Evolutionary conservation across 257 asterid species (phyloP).

Genomic region (Solanum chiquidenum): DNA sequence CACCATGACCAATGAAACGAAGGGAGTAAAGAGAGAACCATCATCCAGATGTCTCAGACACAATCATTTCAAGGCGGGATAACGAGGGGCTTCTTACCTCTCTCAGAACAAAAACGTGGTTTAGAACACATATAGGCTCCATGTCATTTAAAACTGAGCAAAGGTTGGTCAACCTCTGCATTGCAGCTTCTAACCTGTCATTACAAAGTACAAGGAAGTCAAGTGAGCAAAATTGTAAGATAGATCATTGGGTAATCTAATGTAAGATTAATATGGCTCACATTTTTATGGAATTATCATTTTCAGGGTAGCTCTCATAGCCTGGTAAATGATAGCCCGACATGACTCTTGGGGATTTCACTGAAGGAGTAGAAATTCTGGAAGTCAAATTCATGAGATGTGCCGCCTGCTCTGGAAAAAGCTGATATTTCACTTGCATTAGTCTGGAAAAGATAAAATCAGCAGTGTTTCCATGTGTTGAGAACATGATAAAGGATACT

Average conservation of each 20-base stretch:
- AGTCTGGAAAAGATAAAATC: slow-evolving; percentile 15
- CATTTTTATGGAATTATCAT: slow-evolving; percentile 86
- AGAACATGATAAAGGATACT: slow-evolving; percentile 20
- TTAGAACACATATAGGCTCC: slow-evolving; percentile 97
- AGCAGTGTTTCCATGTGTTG: slow-evolving; percentile 6
- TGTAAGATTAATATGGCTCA: slow-evolving; percentile 12
- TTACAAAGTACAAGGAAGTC: slow-evolving; percentile 8
- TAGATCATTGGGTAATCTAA: background rate
- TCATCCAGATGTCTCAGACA: background rate
- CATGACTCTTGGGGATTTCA: slow-evolving; percentile 71
- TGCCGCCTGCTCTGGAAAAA: slow-evolving; percentile 98
- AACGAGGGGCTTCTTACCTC: slow-evolving; percentile 44
- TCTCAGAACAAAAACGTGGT: slow-evolving; percentile 94
- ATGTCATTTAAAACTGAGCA: slow-evolving; percentile 94
- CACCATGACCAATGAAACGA: background rate
- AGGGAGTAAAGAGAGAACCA: background rate
- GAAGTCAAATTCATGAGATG: slow-evolving; percentile 91
- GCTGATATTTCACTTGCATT: slow-evolving; percentile 47
- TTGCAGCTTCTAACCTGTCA: slow-evolving; percentile 96
- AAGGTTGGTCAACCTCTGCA: slow-evolving; percentile 94
- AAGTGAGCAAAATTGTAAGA: background rate
- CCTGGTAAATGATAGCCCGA: slow-evolving; percentile 91
- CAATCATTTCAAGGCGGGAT: background rate
- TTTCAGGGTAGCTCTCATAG: slow-evolving; percentile 86
- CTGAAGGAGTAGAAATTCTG: slow-evolving; percentile 59